Percentiles rank a stretch among this genome's conserved stretches.
These are phyloP conservation scores for Zygosaccharomyces pseudobailii DNA, from an alignment of 1,139 yeast genomes.

Conservation along the genomic window DNA sequence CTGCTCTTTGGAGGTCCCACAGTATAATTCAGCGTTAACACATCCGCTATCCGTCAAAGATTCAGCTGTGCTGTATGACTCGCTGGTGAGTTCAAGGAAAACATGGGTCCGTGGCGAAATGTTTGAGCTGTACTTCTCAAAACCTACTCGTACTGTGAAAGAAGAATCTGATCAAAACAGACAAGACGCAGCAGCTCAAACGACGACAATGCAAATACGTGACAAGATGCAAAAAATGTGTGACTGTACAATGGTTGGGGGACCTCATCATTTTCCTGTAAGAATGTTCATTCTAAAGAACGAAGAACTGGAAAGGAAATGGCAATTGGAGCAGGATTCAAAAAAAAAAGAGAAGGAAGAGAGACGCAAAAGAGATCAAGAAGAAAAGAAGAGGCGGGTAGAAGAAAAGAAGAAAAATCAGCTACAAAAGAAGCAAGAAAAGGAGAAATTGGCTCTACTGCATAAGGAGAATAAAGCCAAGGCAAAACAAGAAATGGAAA, in stretches of 20 bases:
- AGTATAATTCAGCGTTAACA: constrained; percentile 43
- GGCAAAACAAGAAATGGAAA: constrained; percentile 22
- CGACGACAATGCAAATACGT: constrained; percentile 41
- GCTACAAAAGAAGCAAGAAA: constrained; percentile 30
- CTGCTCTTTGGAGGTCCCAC: constrained; percentile 61
- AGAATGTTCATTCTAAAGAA: constrained; percentile 79
- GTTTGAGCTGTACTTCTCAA: constrained; percentile 78
- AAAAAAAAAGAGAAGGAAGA: constrained; percentile 38
- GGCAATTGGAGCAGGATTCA: constrained; percentile 36
- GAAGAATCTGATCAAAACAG: constrained; percentile 8
- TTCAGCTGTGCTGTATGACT: constrained; percentile 64
- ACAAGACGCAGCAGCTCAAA: constrained; percentile 6
- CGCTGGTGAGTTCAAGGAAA: constrained; percentile 69
- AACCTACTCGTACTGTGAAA: constrained; percentile 31
- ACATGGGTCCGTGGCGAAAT: constrained; percentile 70
- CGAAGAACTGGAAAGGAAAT: constrained; percentile 44
- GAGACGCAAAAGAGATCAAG: constrained; percentile 37
- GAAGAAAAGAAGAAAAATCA: constrained; percentile 30
- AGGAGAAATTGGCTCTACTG: constrained; percentile 20
- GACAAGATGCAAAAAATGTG: constrained; percentile 88
- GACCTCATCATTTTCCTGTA: constrained; percentile 79
- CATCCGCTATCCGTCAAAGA: constrained; percentile 70
- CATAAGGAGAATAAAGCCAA: constrained; percentile 21
- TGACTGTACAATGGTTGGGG: constrained; percentile 66
- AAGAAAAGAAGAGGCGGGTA: constrained; percentile 31